These are phyloP conservation scores for Cylindrotheca fusiformis DNA, from an alignment of 108 stramenopile genomes.

Conservation along the genomic window DNA sequence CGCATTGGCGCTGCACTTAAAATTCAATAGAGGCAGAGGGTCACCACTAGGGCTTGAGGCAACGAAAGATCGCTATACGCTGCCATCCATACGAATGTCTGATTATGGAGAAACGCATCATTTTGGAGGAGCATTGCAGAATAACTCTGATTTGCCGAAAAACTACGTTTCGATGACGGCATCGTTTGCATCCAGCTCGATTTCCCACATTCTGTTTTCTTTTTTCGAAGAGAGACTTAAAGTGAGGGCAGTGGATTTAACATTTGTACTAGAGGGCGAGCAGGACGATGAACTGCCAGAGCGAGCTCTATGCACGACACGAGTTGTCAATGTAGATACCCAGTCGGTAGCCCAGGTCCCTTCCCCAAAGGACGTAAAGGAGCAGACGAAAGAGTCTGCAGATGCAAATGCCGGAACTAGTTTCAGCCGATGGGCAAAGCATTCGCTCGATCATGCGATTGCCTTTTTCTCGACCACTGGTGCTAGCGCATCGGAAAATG, in stretches of 20 bases:
- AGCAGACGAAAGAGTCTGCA: neutral
- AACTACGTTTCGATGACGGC: constrained; percentile 55
- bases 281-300: constrained; percentile 46
- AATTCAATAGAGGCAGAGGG: constrained; percentile 13
- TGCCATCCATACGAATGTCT: constrained; percentile 36
- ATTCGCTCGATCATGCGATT: neutral
- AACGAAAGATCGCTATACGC: constrained; percentile 26
- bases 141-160: constrained; percentile 24
- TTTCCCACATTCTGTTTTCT: constrained; percentile 10
- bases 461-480: neutral
- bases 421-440: neutral
- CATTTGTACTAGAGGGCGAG: constrained; percentile 39
- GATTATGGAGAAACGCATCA: constrained; percentile 33
- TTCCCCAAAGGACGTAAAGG: neutral
- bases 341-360: constrained; percentile 12
- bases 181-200: constrained; percentile 7
- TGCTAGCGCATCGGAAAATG: too few species aligned
- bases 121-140: constrained; percentile 51
- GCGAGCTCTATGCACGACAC: constrained; percentile 38
- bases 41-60: constrained; percentile 27
- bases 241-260: constrained; percentile 36
- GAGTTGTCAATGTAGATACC: constrained; percentile 40
- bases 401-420: neutral
- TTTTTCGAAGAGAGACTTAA: constrained; percentile 4
- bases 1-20: constrained; percentile 20